phyloP scores from a whole-genome alignment of 305 asterid species.

The Rubia peregrina region DNA sequence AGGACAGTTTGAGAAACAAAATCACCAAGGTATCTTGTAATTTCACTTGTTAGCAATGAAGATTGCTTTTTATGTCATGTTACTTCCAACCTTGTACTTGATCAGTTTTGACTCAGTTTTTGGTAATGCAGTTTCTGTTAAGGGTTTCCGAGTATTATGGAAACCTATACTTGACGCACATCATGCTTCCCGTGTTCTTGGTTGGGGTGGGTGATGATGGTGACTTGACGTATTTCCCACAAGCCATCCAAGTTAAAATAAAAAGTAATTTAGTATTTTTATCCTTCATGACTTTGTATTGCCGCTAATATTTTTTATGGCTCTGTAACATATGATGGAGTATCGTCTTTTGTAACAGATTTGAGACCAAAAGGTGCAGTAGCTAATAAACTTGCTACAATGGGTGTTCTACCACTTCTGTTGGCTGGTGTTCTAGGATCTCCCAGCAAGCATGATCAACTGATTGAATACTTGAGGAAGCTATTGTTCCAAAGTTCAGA shows the following conservation, averaged over 20 bases:
- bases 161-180: conserved; percentile 65
- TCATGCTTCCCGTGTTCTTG: conserved; percentile 83
- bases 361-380: conserved; percentile 67
- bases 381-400: conserved; percentile 63
- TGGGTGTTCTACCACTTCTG: conserved; percentile 88
- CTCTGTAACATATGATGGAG: background rate
- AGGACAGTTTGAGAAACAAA: conserved; percentile 79
- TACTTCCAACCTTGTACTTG: conserved; percentile 13
- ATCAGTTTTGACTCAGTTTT: conserved; percentile 18
- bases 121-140: conserved; percentile 60
- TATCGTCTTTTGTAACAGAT: conserved; percentile 36
- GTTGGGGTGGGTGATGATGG: conserved; percentile 82
- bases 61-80: background rate
- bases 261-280: conserved; percentile 37
- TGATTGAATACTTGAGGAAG: conserved; percentile 67
- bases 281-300: conserved; percentile 1
- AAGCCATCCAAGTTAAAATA: conserved; percentile 46
- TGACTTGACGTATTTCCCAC: conserved; percentile 63
- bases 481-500: conserved; percentile 58
- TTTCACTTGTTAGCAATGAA: conserved; percentile 17
- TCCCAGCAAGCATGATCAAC: conserved; percentile 59
- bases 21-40: conserved; percentile 52
- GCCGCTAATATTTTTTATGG: background rate
- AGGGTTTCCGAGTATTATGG: conserved; percentile 71
- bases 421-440: conserved; percentile 92